Base-by-base conservation (phyloP, 208 protist genomes). In the Crithidia expoeki region DNA sequence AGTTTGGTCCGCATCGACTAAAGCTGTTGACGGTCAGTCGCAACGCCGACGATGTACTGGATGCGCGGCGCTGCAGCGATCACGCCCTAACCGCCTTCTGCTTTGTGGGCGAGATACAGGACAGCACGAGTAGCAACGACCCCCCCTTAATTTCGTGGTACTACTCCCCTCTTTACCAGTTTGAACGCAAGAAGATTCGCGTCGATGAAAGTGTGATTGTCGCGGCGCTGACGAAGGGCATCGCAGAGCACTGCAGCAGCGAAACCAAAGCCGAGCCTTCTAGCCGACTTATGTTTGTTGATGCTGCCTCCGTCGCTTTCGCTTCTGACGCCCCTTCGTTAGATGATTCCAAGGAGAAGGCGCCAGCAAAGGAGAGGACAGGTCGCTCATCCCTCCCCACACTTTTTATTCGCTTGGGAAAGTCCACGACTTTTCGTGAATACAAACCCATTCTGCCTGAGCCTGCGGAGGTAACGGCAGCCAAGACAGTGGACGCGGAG, bases 171-270 rank as follows among this genome's bases (percentile, higher is more conserved):
- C 73, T 94, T 10, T 80, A 85, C 12, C 73, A 81, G 19, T 90
- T 87, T 51, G 73, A 86, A 19, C 61, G 61, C 19, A 94, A 94
- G 79, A 82, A 81, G 60, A 60, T 94, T n/a, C 79, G 77, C 17
- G 84, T 94, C 17, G 83, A 94, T 40, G 89, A 84, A 55, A 70
- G 71, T 27, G 86, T 91, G 0, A 80, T 92, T 27, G 73, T 56
- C 33, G 63, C 77, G 28, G 62, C 75, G 16, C 42, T 81, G 30
- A 55, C 49, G 3, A 67, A 64, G 36, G 70, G 53, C 5, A 25
- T 76, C 5, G 4, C 25, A 12, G 30, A 66, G 23, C 60, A 36
- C 27, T 33, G 47, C n/a, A 30, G 52, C 4, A 42, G 63, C 4
- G 71, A 40, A 12, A 30, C n/a, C 30, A 14, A 7, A 2, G 12